Evolutionary conservation across 768 basidiomycete species (phyloP).

Genomic region (Termitomyces sp.): DNA sequence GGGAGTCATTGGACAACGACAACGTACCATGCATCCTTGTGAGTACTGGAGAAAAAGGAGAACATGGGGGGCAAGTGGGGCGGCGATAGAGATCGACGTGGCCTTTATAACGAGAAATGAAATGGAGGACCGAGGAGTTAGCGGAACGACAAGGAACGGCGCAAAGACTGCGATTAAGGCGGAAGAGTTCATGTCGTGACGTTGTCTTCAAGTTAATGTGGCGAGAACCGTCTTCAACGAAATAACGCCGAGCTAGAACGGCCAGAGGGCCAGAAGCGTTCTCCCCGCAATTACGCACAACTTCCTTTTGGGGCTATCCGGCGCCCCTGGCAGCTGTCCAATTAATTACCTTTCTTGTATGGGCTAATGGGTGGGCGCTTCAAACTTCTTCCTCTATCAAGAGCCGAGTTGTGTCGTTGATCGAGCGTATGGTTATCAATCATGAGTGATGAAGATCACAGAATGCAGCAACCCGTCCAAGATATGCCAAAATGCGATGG

Average conservation of each 20-base stretch:
- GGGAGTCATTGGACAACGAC: neutral
- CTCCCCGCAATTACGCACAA: neutral
- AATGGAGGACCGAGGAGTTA: slow-evolving; percentile 16
- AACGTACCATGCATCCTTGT: slow-evolving; percentile 31
- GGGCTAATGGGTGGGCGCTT: slow-evolving; percentile 3
- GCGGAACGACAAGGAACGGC: slow-evolving; percentile 1
- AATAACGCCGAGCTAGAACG: slow-evolving; percentile 23
- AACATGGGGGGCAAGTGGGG: slow-evolving; percentile 10
- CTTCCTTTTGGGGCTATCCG: slow-evolving; percentile 13
- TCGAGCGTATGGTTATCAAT: neutral
- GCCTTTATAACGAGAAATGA: slow-evolving; percentile 6
- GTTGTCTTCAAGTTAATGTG: slow-evolving; percentile 12
- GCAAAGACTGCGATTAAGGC: slow-evolving; percentile 16
- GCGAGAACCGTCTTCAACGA: slow-evolving; percentile 12
- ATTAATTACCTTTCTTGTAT: slow-evolving; percentile 11
- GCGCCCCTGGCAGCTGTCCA: slow-evolving; percentile 5
- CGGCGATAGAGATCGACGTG: slow-evolving; percentile 2
- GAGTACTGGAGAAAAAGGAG: slow-evolving; percentile 10
- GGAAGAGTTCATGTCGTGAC: slow-evolving; percentile 15
- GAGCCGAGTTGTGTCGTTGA: neutral
- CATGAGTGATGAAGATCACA: slow-evolving; percentile 1
- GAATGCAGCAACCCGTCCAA: slow-evolving; percentile 5
- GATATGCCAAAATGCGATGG: slow-evolving; percentile 16
- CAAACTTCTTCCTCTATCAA: neutral
- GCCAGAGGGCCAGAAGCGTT: slow-evolving; percentile 18